Percentiles rank a stretch among this genome's conserved stretches.
These are phyloP conservation scores for Mortierella sp. DNA, from an alignment of 371 early-diverging fungal genomes.

Conservation along the genomic window DNA sequence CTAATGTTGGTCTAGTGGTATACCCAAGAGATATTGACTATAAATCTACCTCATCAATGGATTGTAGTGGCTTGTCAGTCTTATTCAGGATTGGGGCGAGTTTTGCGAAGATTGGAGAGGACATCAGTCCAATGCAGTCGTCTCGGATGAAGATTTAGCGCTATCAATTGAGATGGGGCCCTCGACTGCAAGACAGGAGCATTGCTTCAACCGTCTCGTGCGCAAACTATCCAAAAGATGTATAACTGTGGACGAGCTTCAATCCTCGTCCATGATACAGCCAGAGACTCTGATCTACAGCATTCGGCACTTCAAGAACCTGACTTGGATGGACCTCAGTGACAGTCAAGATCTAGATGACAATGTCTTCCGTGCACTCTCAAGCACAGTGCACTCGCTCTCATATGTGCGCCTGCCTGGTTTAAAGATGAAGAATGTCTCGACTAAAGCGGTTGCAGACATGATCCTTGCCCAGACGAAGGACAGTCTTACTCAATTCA, in stretches of 20 bases:
- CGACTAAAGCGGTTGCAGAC: conserved; percentile 20
- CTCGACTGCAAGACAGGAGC: conserved; percentile 29
- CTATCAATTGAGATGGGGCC: not conserved
- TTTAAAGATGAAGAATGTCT: conserved; percentile 24
- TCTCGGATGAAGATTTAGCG: not conserved
- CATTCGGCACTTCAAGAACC: conserved; percentile 29
- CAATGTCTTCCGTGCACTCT: conserved; percentile 32
- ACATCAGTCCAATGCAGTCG: not conserved
- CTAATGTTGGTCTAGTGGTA: not conserved
- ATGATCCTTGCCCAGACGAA: conserved; percentile 40
- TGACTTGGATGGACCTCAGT: conserved; percentile 47
- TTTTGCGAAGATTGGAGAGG: conserved; percentile 44
- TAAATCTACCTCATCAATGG: not conserved
- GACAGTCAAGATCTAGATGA: conserved; percentile 40
- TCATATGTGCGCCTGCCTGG: conserved; percentile 45
- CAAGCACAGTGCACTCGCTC: conserved; percentile 24
- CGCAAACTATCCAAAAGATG: conserved; percentile 39
- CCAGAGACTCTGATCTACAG: conserved; percentile 37
- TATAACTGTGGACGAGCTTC: conserved; percentile 30
- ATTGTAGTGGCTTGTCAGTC: conserved; percentile 37
- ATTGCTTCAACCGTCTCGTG: conserved; percentile 46
- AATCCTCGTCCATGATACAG: conserved; percentile 28
- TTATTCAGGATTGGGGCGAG: conserved; percentile 42
- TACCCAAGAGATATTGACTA: not conserved
- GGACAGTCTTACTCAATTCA: conserved; percentile 41